A percentile compares a stretch with the other conserved stretches of the same genome.
These are phyloP conservation scores for Aureobasidium sp. DNA, from an alignment of 2,329 filamentous ascomycete genomes.

Conservation along the genomic window DNA sequence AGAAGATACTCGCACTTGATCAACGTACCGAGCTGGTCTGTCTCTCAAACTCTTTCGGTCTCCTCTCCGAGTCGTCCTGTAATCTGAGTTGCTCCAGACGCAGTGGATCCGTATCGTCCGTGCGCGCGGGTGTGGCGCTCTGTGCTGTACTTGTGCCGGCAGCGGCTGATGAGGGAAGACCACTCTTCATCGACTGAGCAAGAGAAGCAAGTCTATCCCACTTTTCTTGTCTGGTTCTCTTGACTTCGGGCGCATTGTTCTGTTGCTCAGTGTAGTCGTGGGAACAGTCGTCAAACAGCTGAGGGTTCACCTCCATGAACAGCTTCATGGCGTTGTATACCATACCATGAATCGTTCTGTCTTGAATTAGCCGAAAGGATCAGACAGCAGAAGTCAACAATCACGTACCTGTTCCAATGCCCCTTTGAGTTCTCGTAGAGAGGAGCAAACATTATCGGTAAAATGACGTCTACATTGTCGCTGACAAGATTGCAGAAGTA, in stretches of 20 bases:
- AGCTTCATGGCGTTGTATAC: slow-evolving; percentile 99
- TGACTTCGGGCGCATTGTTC: slow-evolving; percentile 79
- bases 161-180: slow-evolving; percentile 22
- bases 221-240: slow-evolving; percentile 73
- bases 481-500: slow-evolving; percentile 99
- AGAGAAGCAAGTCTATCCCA: slow-evolving; percentile 83
- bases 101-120: slow-evolving; percentile 72
- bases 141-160: slow-evolving; percentile 26
- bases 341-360: slow-evolving; percentile 97
- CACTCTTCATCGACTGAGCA: slow-evolving; percentile 62
- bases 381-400: not conserved
- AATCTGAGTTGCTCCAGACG: slow-evolving; percentile 83
- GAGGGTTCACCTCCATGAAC: slow-evolving; percentile 99
- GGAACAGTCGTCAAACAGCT: slow-evolving; percentile 96
- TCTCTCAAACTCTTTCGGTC: slow-evolving; percentile 24
- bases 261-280: slow-evolving; percentile 97
- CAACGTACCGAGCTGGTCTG: slow-evolving; percentile 33
- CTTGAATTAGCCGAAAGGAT: slow-evolving; percentile 6
- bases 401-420: slow-evolving; percentile 87
- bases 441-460: slow-evolving; percentile 98
- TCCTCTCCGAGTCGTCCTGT: slow-evolving; percentile 65
- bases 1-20: slow-evolving; percentile 20
- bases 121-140: slow-evolving; percentile 35
- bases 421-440: slow-evolving; percentile 98
- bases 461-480: slow-evolving; percentile 96